Evolutionary conservation across 495 filamentous ascomycete species (phyloP).

Genomic region (Penicillium desertorum): DNA sequence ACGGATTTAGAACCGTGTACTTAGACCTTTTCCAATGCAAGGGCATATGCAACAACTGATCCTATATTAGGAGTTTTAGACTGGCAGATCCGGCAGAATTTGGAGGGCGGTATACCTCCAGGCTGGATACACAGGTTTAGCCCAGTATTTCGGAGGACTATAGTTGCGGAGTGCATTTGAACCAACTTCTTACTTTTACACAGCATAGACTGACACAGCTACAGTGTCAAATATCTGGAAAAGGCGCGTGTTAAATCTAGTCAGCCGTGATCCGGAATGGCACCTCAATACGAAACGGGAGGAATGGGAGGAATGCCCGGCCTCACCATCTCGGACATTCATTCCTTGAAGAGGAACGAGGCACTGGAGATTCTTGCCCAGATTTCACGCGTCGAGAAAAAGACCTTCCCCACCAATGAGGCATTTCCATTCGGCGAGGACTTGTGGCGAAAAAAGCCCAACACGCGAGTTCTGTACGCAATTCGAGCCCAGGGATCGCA

Average conservation of each 20-base stretch:
- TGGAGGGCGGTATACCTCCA: no score
- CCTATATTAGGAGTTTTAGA: no score
- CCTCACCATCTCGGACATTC: constrained; percentile 42
- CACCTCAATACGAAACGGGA: constrained; percentile 14
- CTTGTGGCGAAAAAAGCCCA: constrained; percentile 54
- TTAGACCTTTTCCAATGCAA: neutral
- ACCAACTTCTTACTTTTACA: neutral
- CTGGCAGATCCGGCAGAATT: no score
- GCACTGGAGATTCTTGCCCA: constrained; percentile 43
- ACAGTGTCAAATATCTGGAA: constrained; percentile 6
- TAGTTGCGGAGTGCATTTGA: neutral
- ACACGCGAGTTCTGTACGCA: constrained; percentile 52
- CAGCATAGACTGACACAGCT: neutral
- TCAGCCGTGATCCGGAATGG: constrained; percentile 18
- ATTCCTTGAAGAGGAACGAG: constrained; percentile 42
- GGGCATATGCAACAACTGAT: neutral
- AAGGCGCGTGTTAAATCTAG: constrained; percentile 16
- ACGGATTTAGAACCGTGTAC: neutral
- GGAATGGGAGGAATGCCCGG: constrained; percentile 27
- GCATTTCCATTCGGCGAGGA: constrained; percentile 53
- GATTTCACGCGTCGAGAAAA: constrained; percentile 54
- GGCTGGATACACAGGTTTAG: no score
- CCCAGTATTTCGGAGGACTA: no score
- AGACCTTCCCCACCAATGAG: constrained; percentile 59
- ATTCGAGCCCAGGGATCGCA: constrained; percentile 26